Evolutionary conservation across 257 asterid species (phyloP), one percentile per base, ranked within the genome.

Genomic region (Galeopsis tetrahit): DNA sequence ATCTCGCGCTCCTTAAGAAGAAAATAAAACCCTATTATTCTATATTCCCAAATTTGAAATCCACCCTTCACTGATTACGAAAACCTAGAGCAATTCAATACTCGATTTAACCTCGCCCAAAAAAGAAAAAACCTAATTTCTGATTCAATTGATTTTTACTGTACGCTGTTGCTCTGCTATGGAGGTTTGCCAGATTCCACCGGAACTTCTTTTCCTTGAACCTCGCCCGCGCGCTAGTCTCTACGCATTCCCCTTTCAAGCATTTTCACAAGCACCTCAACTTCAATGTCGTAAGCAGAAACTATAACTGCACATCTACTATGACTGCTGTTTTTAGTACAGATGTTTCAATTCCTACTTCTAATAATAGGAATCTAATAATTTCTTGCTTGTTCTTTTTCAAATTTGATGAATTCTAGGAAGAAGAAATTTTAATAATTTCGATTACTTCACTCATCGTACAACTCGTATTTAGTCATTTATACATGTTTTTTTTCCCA

Each of bases 331-430:
- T 87, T 71, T 63, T 71, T 65, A 69, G 7, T 63, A 71, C 86
- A 28, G 52, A 53, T 66, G 63, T 82, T 38, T 66, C 81, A 53
- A 15, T 63, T 58, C 72, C 83, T 56, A 61, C 74, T n/a, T n/a
- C n/a, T 21, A 76, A 76, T 42, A 70, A 73, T 77, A 81, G 95
- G 98, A 90, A 85, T 33, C 44, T 53, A 51, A 55, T 35, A 36
- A 34, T 81, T 72, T 7, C 9, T 46, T 74, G 78, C 68, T 5
- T 63, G 4, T 40, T 0, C 14, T 14, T 21, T 44, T 53, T 10
- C 33, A 34, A 7, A 44, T 46, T 39, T 39, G 10, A 36, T 33
- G 36, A 31, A 7, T 61, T 49, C 5, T 44, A 14, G 32, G 48
- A 15, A 13, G 44, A 9, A 8, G 32, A 35, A 39, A 49, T 3